Evolutionary conservation across 2,329 filamentous ascomycete species (phyloP), one percentile per base, ranked within the genome.

Genomic region (Rhinocladiella similis): DNA sequence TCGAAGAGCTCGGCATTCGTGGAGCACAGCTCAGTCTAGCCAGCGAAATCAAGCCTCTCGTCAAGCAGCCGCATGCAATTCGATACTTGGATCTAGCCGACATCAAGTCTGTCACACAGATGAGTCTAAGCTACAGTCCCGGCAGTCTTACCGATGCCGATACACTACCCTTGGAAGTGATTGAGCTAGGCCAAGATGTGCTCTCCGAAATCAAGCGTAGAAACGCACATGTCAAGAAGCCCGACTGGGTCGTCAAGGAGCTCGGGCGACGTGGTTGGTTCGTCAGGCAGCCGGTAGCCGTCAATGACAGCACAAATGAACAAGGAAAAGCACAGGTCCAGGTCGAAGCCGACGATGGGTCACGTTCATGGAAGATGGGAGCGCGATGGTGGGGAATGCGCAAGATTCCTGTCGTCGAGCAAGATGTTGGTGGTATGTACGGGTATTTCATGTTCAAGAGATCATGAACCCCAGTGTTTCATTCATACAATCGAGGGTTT

Each of bases 371-470:
- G 90, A 94, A 94, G 77, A 88, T 91, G 87, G 90, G 90, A 29
- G 89, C 89, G 47, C 83, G 84, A 65, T 89, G 85, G 75, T 93
- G 90, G 90, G 90, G 90, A 36, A 91, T 91, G 85, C 82, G 88
- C 61, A 94, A 84, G 69, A 72, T 83, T 22, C 80, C 81, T 2
- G 77, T 84, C 60, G 79, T 77, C 13, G 72, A 77, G 35, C 77
- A 79, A 7, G 81, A 84, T 56, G 80, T 83, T 5, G 80, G 80
- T 20, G 82, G 82, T 3, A 77, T 83, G 66, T 83, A 83, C 66
- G 81, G 80, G 39, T 79, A 82, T 67, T 83, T 83, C 65, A 83
- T 83, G 77, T 83, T 83, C 66, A 82, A 82, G 67, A 74, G 77
- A 66, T 61, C 57, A 7, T 65, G 50, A 59, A 33, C 16, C 25